Percentiles rank a stretch among this genome's conserved stretches.
Conservation (phyloP, 768 basidiomycete species). For the Cystofilobasidium macerans region DNA sequence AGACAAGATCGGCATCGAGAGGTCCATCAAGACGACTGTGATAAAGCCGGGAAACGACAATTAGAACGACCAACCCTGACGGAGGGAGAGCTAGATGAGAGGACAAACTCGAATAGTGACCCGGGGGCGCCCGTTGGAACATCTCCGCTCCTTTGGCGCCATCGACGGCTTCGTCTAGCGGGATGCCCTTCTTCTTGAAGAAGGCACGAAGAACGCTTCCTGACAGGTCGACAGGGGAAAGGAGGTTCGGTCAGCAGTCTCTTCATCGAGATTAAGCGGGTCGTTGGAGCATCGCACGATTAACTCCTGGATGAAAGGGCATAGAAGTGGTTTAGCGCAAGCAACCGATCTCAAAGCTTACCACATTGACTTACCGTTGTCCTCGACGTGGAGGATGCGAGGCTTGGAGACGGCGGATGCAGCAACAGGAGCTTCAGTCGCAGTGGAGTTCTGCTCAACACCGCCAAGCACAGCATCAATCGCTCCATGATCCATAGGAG, state of each 20-base stretch:
- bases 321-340: too few species aligned
- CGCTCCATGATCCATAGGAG: too few species aligned
- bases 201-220: background rate
- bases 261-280: too few species aligned
- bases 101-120: background rate
- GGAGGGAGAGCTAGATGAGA: background rate
- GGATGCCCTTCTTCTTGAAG: conserved; percentile 4
- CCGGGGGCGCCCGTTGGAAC: background rate
- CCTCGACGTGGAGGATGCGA: background rate
- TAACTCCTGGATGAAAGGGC: too few species aligned
- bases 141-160: background rate
- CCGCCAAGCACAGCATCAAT: too few species aligned
- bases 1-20: background rate
- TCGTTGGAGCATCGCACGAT: too few species aligned
- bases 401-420: background rate
- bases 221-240: too few species aligned
- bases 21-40: conserved; percentile 1
- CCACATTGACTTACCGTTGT: too few species aligned
- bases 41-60: background rate
- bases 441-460: too few species aligned
- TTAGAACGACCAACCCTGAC: background rate
- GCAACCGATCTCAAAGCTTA: too few species aligned
- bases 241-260: too few species aligned
- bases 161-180: background rate
- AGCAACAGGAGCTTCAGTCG: background rate